Percentiles rank a stretch among this genome's conserved stretches.
Evolutionary conservation across 371 early-diverging fungal species (phyloP).

Genomic region (Paramicrosporidium saccamoebae): DNA sequence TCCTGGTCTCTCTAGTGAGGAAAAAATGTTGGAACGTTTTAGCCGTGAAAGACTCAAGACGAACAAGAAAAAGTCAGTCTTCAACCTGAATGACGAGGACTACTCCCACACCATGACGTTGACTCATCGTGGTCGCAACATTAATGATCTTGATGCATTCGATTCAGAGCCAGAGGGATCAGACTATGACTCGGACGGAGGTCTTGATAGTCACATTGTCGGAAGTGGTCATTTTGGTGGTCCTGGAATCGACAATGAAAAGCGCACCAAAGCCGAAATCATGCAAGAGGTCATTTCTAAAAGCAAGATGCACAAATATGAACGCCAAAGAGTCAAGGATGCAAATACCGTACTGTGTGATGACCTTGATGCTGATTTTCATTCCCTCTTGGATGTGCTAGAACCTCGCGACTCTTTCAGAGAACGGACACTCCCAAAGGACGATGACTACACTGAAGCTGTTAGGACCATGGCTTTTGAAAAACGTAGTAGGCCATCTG

Average conservation of each 20-base stretch:
- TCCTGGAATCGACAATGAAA: constrained; percentile 12
- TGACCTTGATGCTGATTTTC: constrained; percentile 56
- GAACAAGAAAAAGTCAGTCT: constrained; percentile 11
- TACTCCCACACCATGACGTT: no score
- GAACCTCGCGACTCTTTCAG: constrained; percentile 4
- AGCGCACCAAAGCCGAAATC: constrained; percentile 52
- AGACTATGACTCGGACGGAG: constrained; percentile 11
- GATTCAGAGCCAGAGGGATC: constrained; percentile 24
- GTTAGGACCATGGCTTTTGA: constrained; percentile 46
- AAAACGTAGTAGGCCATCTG: constrained; percentile 46
- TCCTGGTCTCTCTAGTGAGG: constrained; percentile 53
- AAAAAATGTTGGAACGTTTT: constrained; percentile 74
- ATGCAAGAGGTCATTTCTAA: constrained; percentile 91
- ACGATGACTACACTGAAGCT: constrained; percentile 23
- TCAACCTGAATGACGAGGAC: constrained; percentile 47
- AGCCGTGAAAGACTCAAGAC: constrained; percentile 34
- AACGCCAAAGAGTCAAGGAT: constrained; percentile 45
- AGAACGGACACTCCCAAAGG: no score
- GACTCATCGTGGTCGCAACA: constrained; percentile 73
- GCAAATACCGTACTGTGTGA: constrained; percentile 35
- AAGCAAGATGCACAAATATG: constrained; percentile 64
- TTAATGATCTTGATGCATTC: constrained; percentile 24
- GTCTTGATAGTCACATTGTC: constrained; percentile 28
- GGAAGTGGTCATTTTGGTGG: constrained; percentile 53
- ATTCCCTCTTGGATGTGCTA: constrained; percentile 4